phyloP scores from a whole-genome alignment of 2,329 filamentous ascomycete genomes.

The Alternaria triticina region DNA sequence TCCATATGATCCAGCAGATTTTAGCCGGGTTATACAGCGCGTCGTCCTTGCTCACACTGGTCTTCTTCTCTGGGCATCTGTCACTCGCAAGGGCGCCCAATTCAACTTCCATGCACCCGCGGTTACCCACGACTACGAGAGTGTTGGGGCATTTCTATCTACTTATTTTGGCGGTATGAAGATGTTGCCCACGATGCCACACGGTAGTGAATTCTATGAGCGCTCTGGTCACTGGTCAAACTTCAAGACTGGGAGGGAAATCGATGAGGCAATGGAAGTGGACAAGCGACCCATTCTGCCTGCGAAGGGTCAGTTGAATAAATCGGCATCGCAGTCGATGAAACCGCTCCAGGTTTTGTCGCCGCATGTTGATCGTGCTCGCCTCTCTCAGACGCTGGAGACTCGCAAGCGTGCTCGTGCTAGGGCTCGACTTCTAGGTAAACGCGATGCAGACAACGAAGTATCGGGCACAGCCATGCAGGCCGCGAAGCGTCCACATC shows the following conservation, averaged over 20 bases:
- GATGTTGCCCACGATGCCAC: constrained; percentile 10
- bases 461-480: background rate
- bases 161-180: constrained; percentile 27
- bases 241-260: constrained; percentile 18
- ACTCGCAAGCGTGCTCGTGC: constrained; percentile 1
- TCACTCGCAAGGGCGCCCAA: constrained; percentile 17
- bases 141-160: constrained; percentile 7
- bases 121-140: background rate
- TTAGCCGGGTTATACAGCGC: constrained; percentile 14
- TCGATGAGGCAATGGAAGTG: constrained; percentile 3
- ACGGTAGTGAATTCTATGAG: background rate
- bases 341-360: background rate
- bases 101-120: constrained; percentile 13
- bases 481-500: background rate
- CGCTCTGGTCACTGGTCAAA: constrained; percentile 21
- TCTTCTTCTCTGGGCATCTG: constrained; percentile 20
- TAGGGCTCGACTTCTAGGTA: background rate
- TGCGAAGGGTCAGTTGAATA: background rate
- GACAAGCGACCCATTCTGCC: constrained; percentile 3
- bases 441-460: constrained; percentile 1
- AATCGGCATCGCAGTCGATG: background rate
- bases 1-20: constrained; percentile 20
- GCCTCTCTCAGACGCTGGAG: background rate
- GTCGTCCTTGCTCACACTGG: constrained; percentile 20
- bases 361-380: background rate